Evolutionary conservation across 345 rosid species (phyloP).

Genomic region (Eucalyptus erythrocorys): DNA sequence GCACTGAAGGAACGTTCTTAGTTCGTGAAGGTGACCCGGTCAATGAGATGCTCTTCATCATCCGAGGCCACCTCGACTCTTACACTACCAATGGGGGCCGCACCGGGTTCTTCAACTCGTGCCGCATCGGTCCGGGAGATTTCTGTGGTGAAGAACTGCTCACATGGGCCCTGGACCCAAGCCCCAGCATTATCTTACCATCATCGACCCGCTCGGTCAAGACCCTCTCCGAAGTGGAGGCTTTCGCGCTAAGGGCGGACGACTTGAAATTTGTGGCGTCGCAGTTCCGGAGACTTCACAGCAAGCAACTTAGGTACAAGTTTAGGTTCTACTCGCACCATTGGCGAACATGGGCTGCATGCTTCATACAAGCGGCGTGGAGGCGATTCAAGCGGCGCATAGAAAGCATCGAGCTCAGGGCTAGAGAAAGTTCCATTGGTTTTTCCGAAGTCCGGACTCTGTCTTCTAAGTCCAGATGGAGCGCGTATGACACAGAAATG

Average conservation of each 20-base stretch:
- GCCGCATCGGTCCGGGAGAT: conserved; percentile 11
- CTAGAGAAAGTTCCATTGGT: background rate
- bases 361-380: conserved; percentile 20
- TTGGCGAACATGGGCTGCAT: conserved; percentile 19
- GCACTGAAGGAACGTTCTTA: conserved; percentile 1
- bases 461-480: conserved; percentile 1
- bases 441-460: background rate
- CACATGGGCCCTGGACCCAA: conserved; percentile 16
- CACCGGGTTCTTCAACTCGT: conserved; percentile 16
- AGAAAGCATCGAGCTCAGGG: background rate
- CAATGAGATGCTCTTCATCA: conserved; percentile 14
- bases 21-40: conserved; percentile 20
- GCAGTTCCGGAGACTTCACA: conserved; percentile 15
- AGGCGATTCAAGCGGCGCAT: background rate
- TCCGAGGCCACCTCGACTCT: conserved; percentile 15
- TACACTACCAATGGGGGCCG: conserved; percentile 16
- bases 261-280: conserved; percentile 17
- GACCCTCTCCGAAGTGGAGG: conserved; percentile 16
- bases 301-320: conserved; percentile 6
- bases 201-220: conserved; percentile 16
- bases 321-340: conserved; percentile 15
- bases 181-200: conserved; percentile 3
- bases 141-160: conserved; percentile 21
- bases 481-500: background rate
- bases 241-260: conserved; percentile 7